These are phyloP conservation scores for Cocos nucifera DNA, from an alignment of 176 grass and related monocot genomes.

Conservation along the genomic window DNA sequence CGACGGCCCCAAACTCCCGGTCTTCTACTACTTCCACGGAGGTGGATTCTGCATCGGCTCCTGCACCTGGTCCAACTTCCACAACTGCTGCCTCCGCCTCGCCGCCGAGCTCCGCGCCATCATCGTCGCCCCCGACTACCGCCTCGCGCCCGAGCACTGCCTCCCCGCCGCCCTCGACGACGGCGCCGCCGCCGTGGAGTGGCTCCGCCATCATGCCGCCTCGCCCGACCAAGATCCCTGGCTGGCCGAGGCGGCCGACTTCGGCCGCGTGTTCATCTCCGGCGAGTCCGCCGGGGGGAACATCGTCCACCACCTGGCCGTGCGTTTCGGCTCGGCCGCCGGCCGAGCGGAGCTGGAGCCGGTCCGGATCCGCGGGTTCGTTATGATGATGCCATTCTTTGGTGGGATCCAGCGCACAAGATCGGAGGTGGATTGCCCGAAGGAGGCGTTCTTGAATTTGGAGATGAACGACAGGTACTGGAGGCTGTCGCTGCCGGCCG, in stretches of 20 bases:
- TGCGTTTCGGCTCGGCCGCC: conserved; percentile 39
- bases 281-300: conserved; percentile 69
- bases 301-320: conserved; percentile 67
- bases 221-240: conserved; percentile 29
- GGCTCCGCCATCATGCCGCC: conserved; percentile 23
- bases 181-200: conserved; percentile 27
- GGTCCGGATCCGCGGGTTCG: conserved; percentile 34
- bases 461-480: not conserved
- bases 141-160: conserved; percentile 64
- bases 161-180: conserved; percentile 69
- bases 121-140: conserved; percentile 75
- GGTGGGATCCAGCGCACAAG: conserved; percentile 39
- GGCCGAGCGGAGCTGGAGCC: conserved; percentile 36
- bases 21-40: conserved; percentile 10
- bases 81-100: conserved; percentile 15
- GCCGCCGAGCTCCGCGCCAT: conserved; percentile 22
- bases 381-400: conserved; percentile 77
- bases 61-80: conserved; percentile 16
- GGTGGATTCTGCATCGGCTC: conserved; percentile 19
- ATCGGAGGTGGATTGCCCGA: conserved; percentile 67
- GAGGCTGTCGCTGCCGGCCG: conserved; percentile 25
- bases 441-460: conserved; percentile 44
- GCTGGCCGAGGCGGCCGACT: conserved; percentile 43
- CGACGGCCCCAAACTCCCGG: not conserved
- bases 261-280: conserved; percentile 47